Base-by-base conservation (phyloP, 257 asterid genomes). In the Solanum lycopersicoides region DNA sequence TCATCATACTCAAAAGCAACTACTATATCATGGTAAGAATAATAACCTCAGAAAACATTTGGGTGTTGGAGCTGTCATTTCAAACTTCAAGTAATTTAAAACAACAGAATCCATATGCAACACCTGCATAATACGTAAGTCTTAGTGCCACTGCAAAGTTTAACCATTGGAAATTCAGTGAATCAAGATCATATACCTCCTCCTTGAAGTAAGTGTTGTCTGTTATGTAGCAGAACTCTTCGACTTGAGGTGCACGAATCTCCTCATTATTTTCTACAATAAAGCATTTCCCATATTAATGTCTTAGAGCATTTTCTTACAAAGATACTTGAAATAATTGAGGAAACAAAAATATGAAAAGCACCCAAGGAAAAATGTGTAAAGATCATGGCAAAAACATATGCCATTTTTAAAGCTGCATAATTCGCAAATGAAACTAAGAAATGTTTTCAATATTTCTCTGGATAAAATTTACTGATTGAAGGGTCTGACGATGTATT, bases 141-240 rank as follows among this genome's bases (percentile, higher is more conserved):
- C 63, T 89, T 89, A 79, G 83, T 83, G 47, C 83, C 77, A 35
- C 44, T 84, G 12, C 66, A 42, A 63, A 44, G 35, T 50, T 45
- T 37, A 32, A 3, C 82, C n/a, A 34, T 18, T 12, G 10, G 42
- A 77, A 14, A 32, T 50, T 56, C 34, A 35, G 41, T 35, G 32
- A 82, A 79, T 34, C 15, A 88, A 76, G 72, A 21, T 86, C 53
- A 32, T 79, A 32, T 35, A 95, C 97, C 95, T 95, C 99, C 13
- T 95, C 97, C 92, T 94, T 95, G 44, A 95, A 93, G 90, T 96
- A 97, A 69, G 98, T 95, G 91, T 95, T 95, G 85, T 95, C 98
- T 42, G 98, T 95, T n/a, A 97, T 96, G 92, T 95, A 94, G 89
- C 98, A 97, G 89, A 97, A 97, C 60, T 97, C 99, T 91, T 97